Evolutionary conservation across 1,139 yeast genomes (phyloP).

Genomic region (Blastobotrys niveus): DNA sequence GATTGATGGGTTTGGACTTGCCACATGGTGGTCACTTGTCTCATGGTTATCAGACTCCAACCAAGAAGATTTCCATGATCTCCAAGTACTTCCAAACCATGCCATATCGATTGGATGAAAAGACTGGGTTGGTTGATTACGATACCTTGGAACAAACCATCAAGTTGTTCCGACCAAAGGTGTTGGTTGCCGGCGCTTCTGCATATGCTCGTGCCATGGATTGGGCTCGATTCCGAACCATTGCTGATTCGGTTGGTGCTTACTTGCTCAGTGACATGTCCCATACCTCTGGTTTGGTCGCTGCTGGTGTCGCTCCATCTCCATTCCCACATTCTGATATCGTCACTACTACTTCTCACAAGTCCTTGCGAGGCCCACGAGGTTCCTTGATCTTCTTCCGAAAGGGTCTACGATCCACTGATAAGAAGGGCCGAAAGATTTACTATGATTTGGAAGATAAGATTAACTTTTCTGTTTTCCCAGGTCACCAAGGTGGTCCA

Average conservation of each 20-base stretch:
- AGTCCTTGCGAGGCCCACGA: slow-evolving; percentile 97
- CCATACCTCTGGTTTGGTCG: slow-evolving; percentile 91
- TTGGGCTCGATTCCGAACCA: slow-evolving; percentile 91
- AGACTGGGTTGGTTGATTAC: slow-evolving; percentile 90
- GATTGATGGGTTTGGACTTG: slow-evolving; percentile 93
- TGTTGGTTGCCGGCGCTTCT: slow-evolving; percentile 94
- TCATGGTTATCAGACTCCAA: slow-evolving; percentile 96
- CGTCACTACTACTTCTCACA: slow-evolving; percentile 97
- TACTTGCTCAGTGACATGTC: slow-evolving; percentile 98
- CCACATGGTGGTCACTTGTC: slow-evolving; percentile 99
- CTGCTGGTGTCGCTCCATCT: slow-evolving; percentile 94
- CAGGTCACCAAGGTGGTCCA: slow-evolving; percentile 99
- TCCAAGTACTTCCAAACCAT: slow-evolving; percentile 96
- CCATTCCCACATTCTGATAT: slow-evolving; percentile 96
- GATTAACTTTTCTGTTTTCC: slow-evolving; percentile 97
- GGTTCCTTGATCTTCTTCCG: slow-evolving; percentile 99
- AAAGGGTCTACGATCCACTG: slow-evolving; percentile 86
- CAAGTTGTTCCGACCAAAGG: slow-evolving; percentile 85
- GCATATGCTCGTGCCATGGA: slow-evolving; percentile 95
- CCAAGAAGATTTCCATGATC: slow-evolving; percentile 91
- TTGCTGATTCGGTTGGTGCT: slow-evolving; percentile 95
- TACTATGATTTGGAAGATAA: slow-evolving; percentile 87
- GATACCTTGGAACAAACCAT: slow-evolving; percentile 92
- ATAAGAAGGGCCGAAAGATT: slow-evolving; percentile 88
- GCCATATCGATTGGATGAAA: slow-evolving; percentile 93